Percentiles rank a stretch among this genome's conserved stretches.
Conservation (phyloP, 129 eudicot genomes). For the Saussurea involucrata region DNA sequence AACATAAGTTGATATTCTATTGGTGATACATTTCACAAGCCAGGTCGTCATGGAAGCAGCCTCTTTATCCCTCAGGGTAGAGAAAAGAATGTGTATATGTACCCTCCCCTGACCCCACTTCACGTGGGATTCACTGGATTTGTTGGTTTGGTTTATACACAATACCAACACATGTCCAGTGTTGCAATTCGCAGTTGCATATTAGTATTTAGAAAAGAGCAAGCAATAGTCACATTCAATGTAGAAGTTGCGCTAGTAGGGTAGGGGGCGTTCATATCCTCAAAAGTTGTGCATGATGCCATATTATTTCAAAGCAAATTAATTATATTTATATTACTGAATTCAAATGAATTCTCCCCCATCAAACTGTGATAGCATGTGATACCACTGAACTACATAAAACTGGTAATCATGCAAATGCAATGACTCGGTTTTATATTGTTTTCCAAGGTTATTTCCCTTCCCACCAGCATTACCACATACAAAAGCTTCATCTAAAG, state of each 20-base stretch:
- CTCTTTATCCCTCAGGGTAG: not conserved
- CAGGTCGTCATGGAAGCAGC: not conserved
- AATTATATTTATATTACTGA: not conserved
- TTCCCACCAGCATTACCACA: not conserved
- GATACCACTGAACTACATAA: not conserved
- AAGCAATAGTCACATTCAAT: not conserved
- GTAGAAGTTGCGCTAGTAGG: not conserved
- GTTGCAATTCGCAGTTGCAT: not conserved
- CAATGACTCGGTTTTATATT: not conserved
- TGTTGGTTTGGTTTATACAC: not conserved
- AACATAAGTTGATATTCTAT: not conserved
- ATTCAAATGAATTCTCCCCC: not conserved
- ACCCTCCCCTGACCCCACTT: not conserved
- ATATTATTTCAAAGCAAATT: not conserved
- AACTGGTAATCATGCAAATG: not conserved
- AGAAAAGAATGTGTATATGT: not conserved
- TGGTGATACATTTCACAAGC: not conserved
- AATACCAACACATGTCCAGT: not conserved
- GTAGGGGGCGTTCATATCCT: not conserved
- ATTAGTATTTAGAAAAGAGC: not conserved
- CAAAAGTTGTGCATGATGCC: not conserved
- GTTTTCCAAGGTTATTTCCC: not conserved
- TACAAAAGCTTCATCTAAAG: conserved; percentile 8
- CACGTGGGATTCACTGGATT: not conserved
- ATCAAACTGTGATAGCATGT: not conserved